Evolutionary conservation across 306 rosid species (phyloP), one percentile per base, ranked within the genome.

Genomic region (Malus asiatica): DNA sequence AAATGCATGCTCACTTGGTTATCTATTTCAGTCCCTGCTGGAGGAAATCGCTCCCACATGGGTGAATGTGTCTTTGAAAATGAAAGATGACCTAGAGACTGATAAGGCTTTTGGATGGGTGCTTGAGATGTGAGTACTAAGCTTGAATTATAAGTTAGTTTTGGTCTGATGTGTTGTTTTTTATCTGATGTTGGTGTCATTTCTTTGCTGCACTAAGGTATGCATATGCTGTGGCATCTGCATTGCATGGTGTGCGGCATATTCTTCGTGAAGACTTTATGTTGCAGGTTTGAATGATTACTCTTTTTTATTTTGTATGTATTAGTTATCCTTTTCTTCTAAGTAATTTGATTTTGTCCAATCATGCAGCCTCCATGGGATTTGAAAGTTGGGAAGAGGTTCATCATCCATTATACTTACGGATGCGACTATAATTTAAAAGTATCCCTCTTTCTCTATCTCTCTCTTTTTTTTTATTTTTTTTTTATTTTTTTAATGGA

Each of bases 31-130:
- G 98, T 84, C 89, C 63, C n/a, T 88, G 73, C 76, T 93, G 70
- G 97, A 93, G 89, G 98, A 93, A 62, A 93, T 93, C 80, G 92
- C 98, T 82, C 98, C 98, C n/a, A 91, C 98, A 4, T 93, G 98
- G 98, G 98, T 93, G 84, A 93, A 93, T 67, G 22, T 91, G 75
- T 93, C 98, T 12, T 80, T 93, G 89, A 84, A 78, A 84, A 93
- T 93, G 97, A 93, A 93, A 84, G 93, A 91, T 71, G 98, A 93
- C 76, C 82, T 76, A 4, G 89, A 86, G 80, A 88, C 98, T 0
- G 98, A 93, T 83, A 89, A 93, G 88, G 83, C 92, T 80, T 93
- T 93, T 60, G 98, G 98, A 81, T 93, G 97, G 98, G 98, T 91
- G 84, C 98, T 91, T 79, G 97, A 93, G 86, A 93, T 93, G 98